phyloP scores from a whole-genome alignment of 768 basidiomycete species.

The Macrolepiota dolichaula region DNA sequence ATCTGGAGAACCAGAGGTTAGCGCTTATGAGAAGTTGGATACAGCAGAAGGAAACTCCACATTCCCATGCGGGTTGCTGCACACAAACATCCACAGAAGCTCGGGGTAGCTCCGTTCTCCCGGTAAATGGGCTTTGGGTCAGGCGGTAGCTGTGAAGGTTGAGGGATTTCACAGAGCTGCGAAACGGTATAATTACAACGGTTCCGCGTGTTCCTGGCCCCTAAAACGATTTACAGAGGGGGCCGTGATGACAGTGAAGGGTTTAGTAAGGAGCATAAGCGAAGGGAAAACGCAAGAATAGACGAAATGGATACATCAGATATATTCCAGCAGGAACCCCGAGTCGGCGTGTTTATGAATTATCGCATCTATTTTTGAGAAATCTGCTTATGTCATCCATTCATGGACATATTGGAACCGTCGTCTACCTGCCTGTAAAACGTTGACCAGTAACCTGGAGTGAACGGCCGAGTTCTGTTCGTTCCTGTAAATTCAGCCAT shows the following conservation, averaged over 20 bases:
- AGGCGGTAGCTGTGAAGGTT: not conserved
- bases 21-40: not conserved
- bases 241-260: no score
- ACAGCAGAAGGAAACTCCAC: not conserved
- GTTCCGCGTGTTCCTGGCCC: not conserved
- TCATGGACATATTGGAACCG: not conserved
- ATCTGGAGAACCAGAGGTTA: not conserved
- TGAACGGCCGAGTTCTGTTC: not conserved
- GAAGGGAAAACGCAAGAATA: not conserved
- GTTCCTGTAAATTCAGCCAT: not conserved
- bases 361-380: not conserved
- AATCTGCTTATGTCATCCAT: not conserved
- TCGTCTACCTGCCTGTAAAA: not conserved
- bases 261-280: no score
- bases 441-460: not conserved
- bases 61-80: slow-evolving; percentile 2
- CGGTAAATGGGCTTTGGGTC: not conserved
- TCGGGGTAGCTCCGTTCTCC: not conserved
- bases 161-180: not conserved
- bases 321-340: not conserved
- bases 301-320: not conserved
- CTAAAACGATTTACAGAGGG: not conserved
- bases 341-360: not conserved
- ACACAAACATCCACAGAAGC: not conserved
- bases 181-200: not conserved